These are phyloP conservation scores for Globisporangium polare DNA, from an alignment of 352 stramenopile species.

Conservation along the genomic window DNA sequence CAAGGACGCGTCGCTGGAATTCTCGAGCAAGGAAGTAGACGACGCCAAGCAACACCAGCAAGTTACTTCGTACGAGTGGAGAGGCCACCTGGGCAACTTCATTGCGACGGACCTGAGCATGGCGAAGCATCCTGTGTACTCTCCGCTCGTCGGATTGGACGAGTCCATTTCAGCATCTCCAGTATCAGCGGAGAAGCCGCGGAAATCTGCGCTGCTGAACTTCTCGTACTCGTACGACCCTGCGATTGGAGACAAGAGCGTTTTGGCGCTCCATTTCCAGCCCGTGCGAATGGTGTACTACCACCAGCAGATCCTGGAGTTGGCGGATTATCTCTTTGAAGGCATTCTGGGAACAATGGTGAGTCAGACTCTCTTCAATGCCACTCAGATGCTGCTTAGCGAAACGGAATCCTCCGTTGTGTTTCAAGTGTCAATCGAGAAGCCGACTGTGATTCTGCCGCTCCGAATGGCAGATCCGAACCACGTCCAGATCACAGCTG, in stretches of 20 bases:
- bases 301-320: conserved; percentile 80
- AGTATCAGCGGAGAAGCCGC: conserved; percentile 4
- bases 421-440: conserved; percentile 46
- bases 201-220: conserved; percentile 19
- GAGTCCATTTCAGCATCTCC: conserved; percentile 16
- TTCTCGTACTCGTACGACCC: conserved; percentile 30
- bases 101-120: conserved; percentile 69
- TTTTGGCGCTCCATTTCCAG: conserved; percentile 48
- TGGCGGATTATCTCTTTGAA: conserved; percentile 82
- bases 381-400: conserved; percentile 66
- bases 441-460: conserved; percentile 67
- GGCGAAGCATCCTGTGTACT: conserved; percentile 61
- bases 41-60: background rate
- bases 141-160: conserved; percentile 61
- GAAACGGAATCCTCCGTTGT: conserved; percentile 55
- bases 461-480: conserved; percentile 45
- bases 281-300: conserved; percentile 79
- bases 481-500: conserved; percentile 57
- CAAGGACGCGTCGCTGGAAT: conserved; percentile 49
- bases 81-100: conserved; percentile 67
- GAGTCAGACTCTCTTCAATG: conserved; percentile 60
- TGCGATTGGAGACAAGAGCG: conserved; percentile 29
- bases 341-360: conserved; percentile 72
- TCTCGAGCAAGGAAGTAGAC: conserved; percentile 18
- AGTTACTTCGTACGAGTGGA: conserved; percentile 16